These are phyloP conservation scores for Chaetomiaceae sp. DNA, from an alignment of 2,329 filamentous ascomycete genomes.

Conservation along the genomic window DNA sequence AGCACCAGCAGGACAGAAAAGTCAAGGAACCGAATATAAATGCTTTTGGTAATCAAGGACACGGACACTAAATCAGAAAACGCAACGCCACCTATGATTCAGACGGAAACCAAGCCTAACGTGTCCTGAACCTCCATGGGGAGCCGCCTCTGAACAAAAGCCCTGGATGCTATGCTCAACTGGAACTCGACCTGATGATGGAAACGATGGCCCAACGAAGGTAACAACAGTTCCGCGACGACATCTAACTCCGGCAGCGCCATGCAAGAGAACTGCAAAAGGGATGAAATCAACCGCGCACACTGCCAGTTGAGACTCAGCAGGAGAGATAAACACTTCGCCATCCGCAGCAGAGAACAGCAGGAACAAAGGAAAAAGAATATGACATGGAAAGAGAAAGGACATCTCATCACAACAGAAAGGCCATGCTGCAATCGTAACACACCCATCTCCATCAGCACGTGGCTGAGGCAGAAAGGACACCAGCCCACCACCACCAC, in stretches of 20 bases:
- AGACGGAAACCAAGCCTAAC: neutral
- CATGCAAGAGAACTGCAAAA: neutral
- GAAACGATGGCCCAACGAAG: too few relatives aligned
- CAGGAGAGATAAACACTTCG: neutral
- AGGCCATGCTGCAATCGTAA: too few relatives aligned
- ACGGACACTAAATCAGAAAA: neutral
- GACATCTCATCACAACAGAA: too few relatives aligned
- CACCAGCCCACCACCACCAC: too few relatives aligned
- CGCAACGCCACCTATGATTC: slow-evolving; percentile 3
- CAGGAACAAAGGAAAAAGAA: too few relatives aligned
- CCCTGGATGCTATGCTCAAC: neutral
- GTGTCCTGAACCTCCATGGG: neutral
- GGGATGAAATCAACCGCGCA: too few relatives aligned
- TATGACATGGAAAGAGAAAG: too few relatives aligned
- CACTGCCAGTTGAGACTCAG: too few relatives aligned
- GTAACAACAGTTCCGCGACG: neutral
- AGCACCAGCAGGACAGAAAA: neutral
- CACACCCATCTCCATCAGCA: too few relatives aligned
- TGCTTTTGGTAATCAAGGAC: neutral
- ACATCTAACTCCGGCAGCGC: neutral
- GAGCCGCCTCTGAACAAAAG: neutral
- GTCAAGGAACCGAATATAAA: neutral
- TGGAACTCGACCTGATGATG: neutral
- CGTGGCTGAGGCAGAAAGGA: too few relatives aligned
- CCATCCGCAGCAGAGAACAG: neutral